Conservation (phyloP, 495 filamentous ascomycete species). For the Filosporella fistucella region DNA sequence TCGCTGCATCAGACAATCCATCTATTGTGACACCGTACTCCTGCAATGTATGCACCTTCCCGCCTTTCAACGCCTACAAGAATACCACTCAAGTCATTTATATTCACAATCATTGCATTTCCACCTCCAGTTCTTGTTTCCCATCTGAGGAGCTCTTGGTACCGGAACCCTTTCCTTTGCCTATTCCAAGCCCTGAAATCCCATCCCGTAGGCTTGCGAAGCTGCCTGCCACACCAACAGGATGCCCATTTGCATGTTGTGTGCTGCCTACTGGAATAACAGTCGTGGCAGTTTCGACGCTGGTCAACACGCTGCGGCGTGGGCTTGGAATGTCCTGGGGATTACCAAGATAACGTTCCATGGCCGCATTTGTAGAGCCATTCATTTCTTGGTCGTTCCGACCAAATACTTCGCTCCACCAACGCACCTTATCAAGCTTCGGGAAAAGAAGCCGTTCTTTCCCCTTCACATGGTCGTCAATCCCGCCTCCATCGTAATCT, state of each 20-base stretch:
- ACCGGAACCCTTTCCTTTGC: constrained; percentile 12
- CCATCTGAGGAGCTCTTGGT: constrained; percentile 11
- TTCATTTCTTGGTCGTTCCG: constrained; percentile 93
- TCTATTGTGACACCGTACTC: constrained; percentile 12
- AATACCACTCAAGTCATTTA: not conserved
- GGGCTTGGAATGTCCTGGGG: constrained; percentile 3
- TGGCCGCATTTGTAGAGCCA: constrained; percentile 44
- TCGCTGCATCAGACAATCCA: no score
- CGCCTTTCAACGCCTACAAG: constrained; percentile 8
- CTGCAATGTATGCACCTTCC: constrained; percentile 14
- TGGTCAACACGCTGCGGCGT: constrained; percentile 13
- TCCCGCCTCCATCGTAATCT: constrained; percentile 61
- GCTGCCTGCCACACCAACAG: not conserved
- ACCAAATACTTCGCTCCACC: constrained; percentile 91
- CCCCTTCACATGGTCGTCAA: constrained; percentile 73
- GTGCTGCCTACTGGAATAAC: not conserved
- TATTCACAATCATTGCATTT: constrained; percentile 20
- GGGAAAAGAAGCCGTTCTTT: constrained; percentile 85
- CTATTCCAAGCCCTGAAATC: constrained; percentile 40
- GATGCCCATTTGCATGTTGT: constrained; percentile 4
- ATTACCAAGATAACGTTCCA: constrained; percentile 19
- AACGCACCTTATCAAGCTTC: constrained; percentile 58
- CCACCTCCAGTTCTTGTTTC: constrained; percentile 21
- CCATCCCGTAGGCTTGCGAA: constrained; percentile 38
- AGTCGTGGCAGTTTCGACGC: constrained; percentile 15